Conservation (phyloP, 1,284 basidiomycete genomes). For the Fomitopsis palustris region DNA sequence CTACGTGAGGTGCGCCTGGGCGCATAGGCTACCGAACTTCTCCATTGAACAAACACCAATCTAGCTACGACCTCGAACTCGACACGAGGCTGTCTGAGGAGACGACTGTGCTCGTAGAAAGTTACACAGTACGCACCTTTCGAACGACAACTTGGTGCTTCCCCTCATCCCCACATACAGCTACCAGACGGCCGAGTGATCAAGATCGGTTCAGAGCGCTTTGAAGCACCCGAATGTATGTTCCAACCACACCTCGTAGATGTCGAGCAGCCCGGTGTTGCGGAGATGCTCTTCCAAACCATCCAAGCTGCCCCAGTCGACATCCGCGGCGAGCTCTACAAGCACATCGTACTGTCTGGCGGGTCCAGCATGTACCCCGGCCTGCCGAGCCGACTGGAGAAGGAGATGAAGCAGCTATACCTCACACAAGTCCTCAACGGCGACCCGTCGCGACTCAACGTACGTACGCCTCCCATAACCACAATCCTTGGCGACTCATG, state of each 20-base stretch:
- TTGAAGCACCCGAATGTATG: constrained; percentile 99
- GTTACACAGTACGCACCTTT: constrained; percentile 72
- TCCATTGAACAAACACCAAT: not conserved
- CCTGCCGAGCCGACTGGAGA: constrained; percentile 93
- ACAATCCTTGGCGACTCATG: not conserved
- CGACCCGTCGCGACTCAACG: constrained; percentile 85
- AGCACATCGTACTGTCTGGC: constrained; percentile 96
- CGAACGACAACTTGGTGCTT: not conserved
- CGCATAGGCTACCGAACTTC: too few relatives aligned
- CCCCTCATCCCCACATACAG: constrained; percentile 40
- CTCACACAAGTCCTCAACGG: constrained; percentile 84
- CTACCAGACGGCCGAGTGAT: constrained; percentile 95
- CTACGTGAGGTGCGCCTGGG: constrained; percentile 88
- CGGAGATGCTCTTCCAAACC: constrained; percentile 97
- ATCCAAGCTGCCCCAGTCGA: constrained; percentile 94
- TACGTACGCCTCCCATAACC: constrained; percentile 39
- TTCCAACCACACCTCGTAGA: constrained; percentile 99
- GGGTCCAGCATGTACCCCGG: constrained; percentile 99
- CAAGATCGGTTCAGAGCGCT: constrained; percentile 98
- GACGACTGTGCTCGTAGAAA: constrained; percentile 95
- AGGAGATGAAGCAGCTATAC: constrained; percentile 99
- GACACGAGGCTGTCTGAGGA: constrained; percentile 95
- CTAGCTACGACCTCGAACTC: constrained; percentile 90
- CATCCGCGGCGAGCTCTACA: constrained; percentile 90
- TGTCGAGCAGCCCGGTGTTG: constrained; percentile 94